Conservation (phyloP, 805 yeast species). For the Maudiozyma barnettii region DNA sequence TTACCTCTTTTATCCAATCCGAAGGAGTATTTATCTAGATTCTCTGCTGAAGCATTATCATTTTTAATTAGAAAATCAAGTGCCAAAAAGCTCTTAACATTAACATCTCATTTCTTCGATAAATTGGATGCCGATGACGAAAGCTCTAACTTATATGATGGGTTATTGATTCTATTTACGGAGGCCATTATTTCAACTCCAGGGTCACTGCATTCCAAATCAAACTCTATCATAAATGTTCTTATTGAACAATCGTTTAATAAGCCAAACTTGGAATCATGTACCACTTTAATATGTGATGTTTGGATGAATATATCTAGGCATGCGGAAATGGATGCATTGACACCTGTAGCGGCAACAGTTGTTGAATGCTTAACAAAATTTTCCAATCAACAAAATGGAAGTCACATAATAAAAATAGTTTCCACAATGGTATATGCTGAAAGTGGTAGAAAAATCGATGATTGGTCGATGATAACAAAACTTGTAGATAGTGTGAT, state of each 20-base stretch:
- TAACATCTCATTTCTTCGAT: conserved; percentile 38
- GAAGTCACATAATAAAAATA: conserved; percentile 33
- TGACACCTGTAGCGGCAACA: conserved; percentile 36
- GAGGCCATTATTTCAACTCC: conserved; percentile 69
- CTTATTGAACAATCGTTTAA: conserved; percentile 30
- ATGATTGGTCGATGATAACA: conserved; percentile 37
- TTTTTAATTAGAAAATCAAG: conserved; percentile 67
- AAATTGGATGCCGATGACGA: conserved; percentile 24
- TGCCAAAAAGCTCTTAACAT: conserved; percentile 35
- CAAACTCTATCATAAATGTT: conserved; percentile 40
- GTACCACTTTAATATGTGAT: conserved; percentile 45
- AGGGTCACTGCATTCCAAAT: conserved; percentile 66
- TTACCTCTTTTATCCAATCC: conserved; percentile 52
- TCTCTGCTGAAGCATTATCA: conserved; percentile 85
- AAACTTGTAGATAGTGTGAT: conserved; percentile 10
- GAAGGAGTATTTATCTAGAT: conserved; percentile 62
- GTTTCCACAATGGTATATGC: conserved; percentile 47
- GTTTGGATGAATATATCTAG: conserved; percentile 43
- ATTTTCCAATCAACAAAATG: conserved; percentile 6
- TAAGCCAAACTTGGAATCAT: conserved; percentile 2
- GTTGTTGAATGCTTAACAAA: conserved; percentile 20
- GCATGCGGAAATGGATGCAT: conserved; percentile 43
- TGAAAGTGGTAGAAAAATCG: conserved; percentile 59
- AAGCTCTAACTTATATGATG: conserved; percentile 41
- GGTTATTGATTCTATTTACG: conserved; percentile 53